phyloP scores from a whole-genome alignment of 352 stramenopile species.

The Phytophthora cactorum region DNA sequence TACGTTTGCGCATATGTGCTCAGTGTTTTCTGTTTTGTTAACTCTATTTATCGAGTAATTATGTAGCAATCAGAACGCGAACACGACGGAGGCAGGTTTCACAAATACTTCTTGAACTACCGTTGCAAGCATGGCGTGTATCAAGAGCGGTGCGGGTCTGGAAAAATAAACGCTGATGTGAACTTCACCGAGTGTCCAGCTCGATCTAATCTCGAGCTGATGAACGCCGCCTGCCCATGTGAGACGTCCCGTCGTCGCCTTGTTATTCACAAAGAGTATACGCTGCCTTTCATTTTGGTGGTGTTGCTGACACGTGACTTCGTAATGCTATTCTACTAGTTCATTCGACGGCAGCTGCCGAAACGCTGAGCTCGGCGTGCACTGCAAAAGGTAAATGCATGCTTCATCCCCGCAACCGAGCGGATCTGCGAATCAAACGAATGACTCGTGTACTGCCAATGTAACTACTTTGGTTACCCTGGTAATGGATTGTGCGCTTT shows the following conservation, averaged over 20 bases:
- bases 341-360: too few relatives aligned
- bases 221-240: neutral
- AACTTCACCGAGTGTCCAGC: neutral
- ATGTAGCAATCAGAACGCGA: neutral
- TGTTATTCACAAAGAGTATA: neutral
- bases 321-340: too few relatives aligned
- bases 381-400: too few relatives aligned
- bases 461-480: too few relatives aligned
- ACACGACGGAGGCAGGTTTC: neutral
- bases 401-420: too few relatives aligned
- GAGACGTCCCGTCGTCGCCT: neutral
- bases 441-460: too few relatives aligned
- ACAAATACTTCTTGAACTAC: neutral
- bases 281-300: too few relatives aligned
- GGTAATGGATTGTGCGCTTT: too few relatives aligned
- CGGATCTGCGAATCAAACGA: too few relatives aligned
- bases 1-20: too few relatives aligned
- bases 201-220: neutral
- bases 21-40: neutral
- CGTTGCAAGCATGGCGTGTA: neutral
- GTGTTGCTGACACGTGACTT: neutral
- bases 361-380: too few relatives aligned
- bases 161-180: neutral
- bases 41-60: neutral
- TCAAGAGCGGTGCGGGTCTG: neutral